Evolutionary conservation across 805 yeast genomes (phyloP), one percentile per base, ranked within the genome.

Genomic region (Wickerhamomyces canadensis): DNA sequence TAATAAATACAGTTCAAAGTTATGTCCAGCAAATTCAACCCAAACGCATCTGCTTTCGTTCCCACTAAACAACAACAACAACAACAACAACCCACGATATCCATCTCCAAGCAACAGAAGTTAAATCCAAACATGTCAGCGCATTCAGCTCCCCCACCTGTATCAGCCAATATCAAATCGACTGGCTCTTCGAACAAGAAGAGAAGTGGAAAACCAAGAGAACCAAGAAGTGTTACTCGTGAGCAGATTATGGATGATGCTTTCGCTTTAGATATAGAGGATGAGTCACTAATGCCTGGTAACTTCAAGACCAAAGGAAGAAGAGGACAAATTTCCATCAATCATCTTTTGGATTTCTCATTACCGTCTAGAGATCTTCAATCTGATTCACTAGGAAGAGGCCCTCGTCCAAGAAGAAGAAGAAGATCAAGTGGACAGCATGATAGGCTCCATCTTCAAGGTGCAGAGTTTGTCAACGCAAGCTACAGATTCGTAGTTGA

Each of bases 401-500:
- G 44, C 16, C 47, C 48, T 35, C 38, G 31, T 11, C 29, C 31
- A 9, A 43, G 52, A 35, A 52, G 59, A 41, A 51, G 57, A 30
- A 49, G 59, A 23, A 47, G 49, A 25, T 49, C 52, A n/a, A 44
- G 52, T 24, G 48, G 57, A 9, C 49, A 46, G 7, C 27, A 54
- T 5, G 64, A 59, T 15, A 58, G 59, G 36, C 57, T 78, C 6
- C 76, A 72, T 41, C 57, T 84, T 14, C 68, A 69, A 5, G 91
- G 91, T 0, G 74, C 78, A 61, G 65, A 74, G 4, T 84, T 77
- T 47, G 80, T 87, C 41, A 93, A 91, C 55, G 91, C 88, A 16
- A 82, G 84, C 55, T 89, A 82, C 55, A 76, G 86, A 48, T 83
- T 93, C 51, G 73, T 91, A 15, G 84, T 91, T n/a, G 84, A 85